phyloP scores from a whole-genome alignment of 2,329 filamentous ascomycete species.

The Fusarium nurragi region DNA sequence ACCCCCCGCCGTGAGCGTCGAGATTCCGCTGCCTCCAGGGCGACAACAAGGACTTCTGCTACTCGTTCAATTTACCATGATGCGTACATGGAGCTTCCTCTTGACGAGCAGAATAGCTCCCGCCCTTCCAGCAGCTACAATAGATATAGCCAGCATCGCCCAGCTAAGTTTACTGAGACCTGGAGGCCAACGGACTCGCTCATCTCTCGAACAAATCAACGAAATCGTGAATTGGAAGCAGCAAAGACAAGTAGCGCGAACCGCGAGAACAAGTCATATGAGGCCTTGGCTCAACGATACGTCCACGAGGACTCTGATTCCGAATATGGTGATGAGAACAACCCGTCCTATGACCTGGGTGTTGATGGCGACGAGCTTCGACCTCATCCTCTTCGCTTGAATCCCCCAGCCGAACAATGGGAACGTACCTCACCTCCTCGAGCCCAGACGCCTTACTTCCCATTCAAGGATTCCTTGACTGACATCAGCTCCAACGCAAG shows the following conservation, averaged over 20 bases:
- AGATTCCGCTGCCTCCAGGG: conserved; percentile 55
- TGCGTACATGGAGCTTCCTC: conserved; percentile 62
- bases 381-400: conserved; percentile 64
- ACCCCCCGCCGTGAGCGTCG: conserved; percentile 57
- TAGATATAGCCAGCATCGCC: conserved; percentile 48
- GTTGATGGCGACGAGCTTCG: conserved; percentile 47
- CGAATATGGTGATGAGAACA: conserved; percentile 53
- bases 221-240: conserved; percentile 56
- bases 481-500: conserved; percentile 59
- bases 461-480: conserved; percentile 49
- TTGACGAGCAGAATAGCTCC: conserved; percentile 51
- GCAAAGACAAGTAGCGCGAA: conserved; percentile 48
- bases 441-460: conserved; percentile 37
- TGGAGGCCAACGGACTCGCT: conserved; percentile 66
- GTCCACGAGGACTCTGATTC: conserved; percentile 54
- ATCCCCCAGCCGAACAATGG: conserved; percentile 51
- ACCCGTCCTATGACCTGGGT: conserved; percentile 43
- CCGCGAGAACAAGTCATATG: conserved; percentile 54
- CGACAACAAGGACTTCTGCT: conserved; percentile 60
- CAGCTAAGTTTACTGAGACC: conserved; percentile 62
- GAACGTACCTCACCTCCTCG: conserved; percentile 27
- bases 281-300: conserved; percentile 58
- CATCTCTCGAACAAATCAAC: conserved; percentile 63
- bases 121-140: conserved; percentile 39
- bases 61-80: conserved; percentile 50